phyloP scores from a whole-genome alignment of 345 rosid species.

The Raphanus sativus region DNA sequence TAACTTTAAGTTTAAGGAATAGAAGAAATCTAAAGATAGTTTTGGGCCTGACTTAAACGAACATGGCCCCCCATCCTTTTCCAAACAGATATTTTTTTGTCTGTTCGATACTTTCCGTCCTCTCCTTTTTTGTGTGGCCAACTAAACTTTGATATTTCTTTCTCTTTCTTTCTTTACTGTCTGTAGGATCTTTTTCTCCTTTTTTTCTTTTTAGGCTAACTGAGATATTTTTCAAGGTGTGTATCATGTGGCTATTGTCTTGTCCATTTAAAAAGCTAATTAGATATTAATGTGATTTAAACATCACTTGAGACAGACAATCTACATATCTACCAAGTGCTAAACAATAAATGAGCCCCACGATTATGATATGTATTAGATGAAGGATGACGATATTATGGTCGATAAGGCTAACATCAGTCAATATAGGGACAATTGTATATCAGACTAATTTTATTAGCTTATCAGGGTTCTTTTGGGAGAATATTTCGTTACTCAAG shows the following conservation, averaged over 20 bases:
- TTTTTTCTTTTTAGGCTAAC: constrained; percentile 1
- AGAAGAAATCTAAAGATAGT: constrained; percentile 30
- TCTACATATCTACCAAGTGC: not conserved
- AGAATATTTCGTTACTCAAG: not conserved
- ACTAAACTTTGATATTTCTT: constrained; percentile 9
- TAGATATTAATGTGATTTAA: not conserved
- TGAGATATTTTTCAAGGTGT: constrained; percentile 14
- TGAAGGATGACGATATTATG: not conserved
- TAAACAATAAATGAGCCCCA: not conserved
- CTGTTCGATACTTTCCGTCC: constrained; percentile 14
- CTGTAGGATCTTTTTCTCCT: constrained; percentile 17
- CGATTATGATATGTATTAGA: not conserved
- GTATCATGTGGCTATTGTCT: constrained; percentile 3
- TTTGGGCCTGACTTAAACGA: constrained; percentile 23
- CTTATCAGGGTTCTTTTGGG: not conserved
- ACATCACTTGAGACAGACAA: constrained; percentile 12
- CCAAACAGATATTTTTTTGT: constrained; percentile 30
- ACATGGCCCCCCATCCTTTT: constrained; percentile 13
- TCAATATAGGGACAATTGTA: not conserved
- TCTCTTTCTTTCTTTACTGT: constrained; percentile 5
- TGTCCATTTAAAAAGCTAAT: constrained; percentile 1
- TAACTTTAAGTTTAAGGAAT: constrained; percentile 23
- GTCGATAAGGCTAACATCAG: not conserved
- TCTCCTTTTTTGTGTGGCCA: constrained; percentile 31
- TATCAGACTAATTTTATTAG: not conserved